Conservation (phyloP, 306 rosid genomes). For the Inga laurina region DNA sequence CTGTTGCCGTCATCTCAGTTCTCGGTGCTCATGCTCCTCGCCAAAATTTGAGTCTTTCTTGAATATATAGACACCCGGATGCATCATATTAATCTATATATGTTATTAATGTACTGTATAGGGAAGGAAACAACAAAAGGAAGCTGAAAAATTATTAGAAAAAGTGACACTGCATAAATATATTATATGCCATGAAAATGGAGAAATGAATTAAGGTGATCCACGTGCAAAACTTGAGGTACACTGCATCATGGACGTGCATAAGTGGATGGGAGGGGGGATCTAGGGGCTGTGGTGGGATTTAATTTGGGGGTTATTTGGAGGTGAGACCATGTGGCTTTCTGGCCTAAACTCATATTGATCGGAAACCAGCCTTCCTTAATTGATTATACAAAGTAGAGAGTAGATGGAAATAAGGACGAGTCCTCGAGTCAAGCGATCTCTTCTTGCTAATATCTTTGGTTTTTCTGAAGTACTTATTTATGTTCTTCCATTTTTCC, state of each 20-base stretch:
- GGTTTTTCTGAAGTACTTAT: conserved; percentile 90
- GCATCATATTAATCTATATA: background rate
- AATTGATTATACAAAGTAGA: conserved; percentile 57
- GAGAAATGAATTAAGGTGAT: conserved; percentile 53
- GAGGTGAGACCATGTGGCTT: background rate
- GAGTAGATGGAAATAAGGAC: conserved; percentile 80
- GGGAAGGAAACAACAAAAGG: background rate
- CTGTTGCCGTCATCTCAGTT: conserved; percentile 26
- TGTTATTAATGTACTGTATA: background rate
- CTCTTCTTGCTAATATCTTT: conserved; percentile 45
- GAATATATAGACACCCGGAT: background rate
- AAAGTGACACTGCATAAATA: background rate
- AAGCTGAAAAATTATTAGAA: background rate
- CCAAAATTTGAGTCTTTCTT: no score
- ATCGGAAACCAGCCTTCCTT: conserved; percentile 49
- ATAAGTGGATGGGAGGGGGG: conserved; percentile 28
- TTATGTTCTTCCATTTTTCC: conserved; percentile 96
- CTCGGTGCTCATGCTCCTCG: conserved; percentile 52
- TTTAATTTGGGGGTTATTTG: background rate
- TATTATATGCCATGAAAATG: background rate
- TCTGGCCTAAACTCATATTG: conserved; percentile 30
- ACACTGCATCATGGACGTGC: conserved; percentile 20
- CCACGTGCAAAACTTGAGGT: conserved; percentile 60
- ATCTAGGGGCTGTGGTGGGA: background rate
- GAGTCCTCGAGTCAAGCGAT: conserved; percentile 70